Evolutionary conservation across 108 stramenopile genomes (phyloP).

Genomic region (Nitzschia palea): DNA sequence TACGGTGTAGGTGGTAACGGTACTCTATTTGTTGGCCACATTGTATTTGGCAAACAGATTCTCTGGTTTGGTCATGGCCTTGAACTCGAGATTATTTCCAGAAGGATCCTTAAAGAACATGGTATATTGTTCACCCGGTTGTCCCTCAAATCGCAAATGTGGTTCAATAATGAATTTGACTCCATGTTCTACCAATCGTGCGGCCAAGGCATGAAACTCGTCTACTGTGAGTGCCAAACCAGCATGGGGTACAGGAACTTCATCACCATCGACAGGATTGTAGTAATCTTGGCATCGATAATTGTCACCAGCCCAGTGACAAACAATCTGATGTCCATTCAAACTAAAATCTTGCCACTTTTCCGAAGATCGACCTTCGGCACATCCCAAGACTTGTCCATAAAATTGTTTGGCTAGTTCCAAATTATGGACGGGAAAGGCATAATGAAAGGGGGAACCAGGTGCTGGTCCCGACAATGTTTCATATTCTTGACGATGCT

Average conservation of each 20-base stretch:
- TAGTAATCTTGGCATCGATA: constrained; percentile 93
- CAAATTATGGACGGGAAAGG: constrained; percentile 95
- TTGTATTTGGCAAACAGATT: constrained; percentile 98
- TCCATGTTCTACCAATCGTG: constrained; percentile 64
- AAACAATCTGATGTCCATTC: constrained; percentile 95
- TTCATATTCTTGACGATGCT: constrained; percentile 38
- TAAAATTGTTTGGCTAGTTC: constrained; percentile 91
- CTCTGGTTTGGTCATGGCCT: constrained; percentile 93
- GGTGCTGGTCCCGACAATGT: constrained; percentile 75
- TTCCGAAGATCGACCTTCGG: constrained; percentile 83
- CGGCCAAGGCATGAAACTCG: constrained; percentile 85
- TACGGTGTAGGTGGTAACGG: too few species aligned
- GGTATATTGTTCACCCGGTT: constrained; percentile 94
- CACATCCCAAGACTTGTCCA: constrained; percentile 83
- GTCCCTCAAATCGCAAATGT: constrained; percentile 89
- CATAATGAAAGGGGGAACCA: constrained; percentile 92
- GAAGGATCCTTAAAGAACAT: constrained; percentile 97
- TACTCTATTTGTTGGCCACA: constrained; percentile 54
- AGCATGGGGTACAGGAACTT: constrained; percentile 97
- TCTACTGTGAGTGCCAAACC: constrained; percentile 91
- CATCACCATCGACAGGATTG: constrained; percentile 99
- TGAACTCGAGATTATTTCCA: constrained; percentile 98
- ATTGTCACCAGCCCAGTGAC: constrained; percentile 90
- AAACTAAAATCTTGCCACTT: constrained; percentile 98
- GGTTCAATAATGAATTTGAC: constrained; percentile 94